Base-by-base conservation (phyloP, 306 rosid genomes). In the Sicyos baderoa region DNA sequence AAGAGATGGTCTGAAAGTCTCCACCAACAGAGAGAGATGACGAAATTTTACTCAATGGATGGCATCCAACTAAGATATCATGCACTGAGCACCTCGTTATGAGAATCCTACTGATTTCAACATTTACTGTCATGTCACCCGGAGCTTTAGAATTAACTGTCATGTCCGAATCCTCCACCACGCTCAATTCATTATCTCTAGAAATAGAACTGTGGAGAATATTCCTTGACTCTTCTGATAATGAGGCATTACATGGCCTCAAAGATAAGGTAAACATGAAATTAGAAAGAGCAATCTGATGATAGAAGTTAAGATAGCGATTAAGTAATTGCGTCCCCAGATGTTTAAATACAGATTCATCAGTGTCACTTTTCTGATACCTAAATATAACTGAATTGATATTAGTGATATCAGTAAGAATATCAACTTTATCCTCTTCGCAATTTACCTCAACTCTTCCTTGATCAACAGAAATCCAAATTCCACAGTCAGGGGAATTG, bases 261-360 rank as follows among this genome's bases (percentile, higher is more conserved):
- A 79, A 35, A 74, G 70, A 67, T 67, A 82, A 71, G 70, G 76
- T 58, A 74, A 81, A 72, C 27, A 15, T 71, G 77, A 83, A 86
- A 73, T 77, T 81, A 54, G 93, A 83, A 70, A 92, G 76, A 67
- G 88, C 84, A 52, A 89, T 65, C 82, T 87, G 89, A 77, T 87
- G 91, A 37, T 83, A 80, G 77, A 84, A 78, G 70, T 77, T 68
- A 72, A 79, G 76, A 49, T 82, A 78, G 77, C 86, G 77, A 74
- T 77, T 72, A 76, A 79, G 77, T 80, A 87, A 82, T 50, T 48
- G 81, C 76, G 73, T 54, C 49, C 72, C 75, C 68, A 77, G 76
- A 74, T 82, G 80, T 75, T 82, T 76, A 78, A 40, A 84, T 71
- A 73, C 79, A 83, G 69, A 66, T 60, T 68, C 60, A 76, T 82